phyloP scores from a whole-genome alignment of 2,329 filamentous ascomycete genomes.

The Colletotrichum destructivum region DNA sequence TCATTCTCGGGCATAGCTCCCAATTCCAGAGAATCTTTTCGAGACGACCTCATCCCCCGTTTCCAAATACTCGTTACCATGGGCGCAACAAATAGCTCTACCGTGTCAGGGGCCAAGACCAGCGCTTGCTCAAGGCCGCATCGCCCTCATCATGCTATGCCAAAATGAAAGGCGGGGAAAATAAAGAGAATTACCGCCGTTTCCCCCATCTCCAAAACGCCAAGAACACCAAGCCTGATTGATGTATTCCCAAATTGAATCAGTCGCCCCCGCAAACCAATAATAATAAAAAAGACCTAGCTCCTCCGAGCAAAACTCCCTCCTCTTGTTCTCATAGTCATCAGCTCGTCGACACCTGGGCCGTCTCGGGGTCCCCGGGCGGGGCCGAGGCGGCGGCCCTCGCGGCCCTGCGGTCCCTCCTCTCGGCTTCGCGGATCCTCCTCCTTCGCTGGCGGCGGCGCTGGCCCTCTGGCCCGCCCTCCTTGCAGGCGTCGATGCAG shows the following conservation, averaged over 20 bases:
- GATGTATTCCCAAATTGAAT: neutral
- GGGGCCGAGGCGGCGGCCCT: neutral
- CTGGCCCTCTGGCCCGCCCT: conserved; percentile 16
- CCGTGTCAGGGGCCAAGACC: conserved; percentile 24
- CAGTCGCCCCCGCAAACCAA: neutral
- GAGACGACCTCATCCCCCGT: neutral
- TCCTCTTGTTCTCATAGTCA: conserved; percentile 3
- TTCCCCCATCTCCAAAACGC: conserved; percentile 8
- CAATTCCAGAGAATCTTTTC: neutral
- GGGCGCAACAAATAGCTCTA: neutral
- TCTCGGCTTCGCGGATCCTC: conserved; percentile 21
- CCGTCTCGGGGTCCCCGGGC: conserved; percentile 23
- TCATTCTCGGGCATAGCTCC: neutral
- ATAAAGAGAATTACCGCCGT: neutral
- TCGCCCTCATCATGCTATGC: conserved; percentile 1
- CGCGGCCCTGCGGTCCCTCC: conserved; percentile 4
- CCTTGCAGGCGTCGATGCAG: conserved; percentile 42
- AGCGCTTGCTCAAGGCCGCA: conserved; percentile 37
- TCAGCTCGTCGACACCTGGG: conserved; percentile 16
- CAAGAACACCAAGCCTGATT: conserved; percentile 11
- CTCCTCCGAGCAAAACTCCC: neutral
- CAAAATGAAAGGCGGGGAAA: neutral
- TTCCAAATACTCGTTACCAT: neutral
- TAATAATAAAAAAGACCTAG: neutral
- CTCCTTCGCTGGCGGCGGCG: conserved; percentile 24